Evolutionary conservation across 148 eudicot genomes (phyloP).

Genomic region (Agrostemma githago): DNA sequence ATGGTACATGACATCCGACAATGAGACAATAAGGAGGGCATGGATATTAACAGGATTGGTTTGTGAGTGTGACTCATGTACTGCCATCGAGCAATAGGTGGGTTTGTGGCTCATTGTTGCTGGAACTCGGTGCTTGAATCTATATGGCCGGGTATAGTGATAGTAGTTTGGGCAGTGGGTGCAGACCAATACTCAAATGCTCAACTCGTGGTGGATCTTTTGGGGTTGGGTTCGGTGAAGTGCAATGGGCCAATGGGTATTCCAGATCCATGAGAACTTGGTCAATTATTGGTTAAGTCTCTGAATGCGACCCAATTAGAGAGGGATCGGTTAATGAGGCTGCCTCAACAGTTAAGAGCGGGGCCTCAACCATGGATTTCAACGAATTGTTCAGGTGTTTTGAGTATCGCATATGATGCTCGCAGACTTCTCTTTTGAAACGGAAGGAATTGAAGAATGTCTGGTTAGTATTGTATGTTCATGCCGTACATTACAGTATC

Average conservation of each 20-base stretch:
- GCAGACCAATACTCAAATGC: constrained; percentile 33
- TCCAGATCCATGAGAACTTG: constrained; percentile 25
- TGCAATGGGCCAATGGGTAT: constrained; percentile 9
- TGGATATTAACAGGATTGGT: neutral
- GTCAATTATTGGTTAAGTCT: constrained; percentile 14
- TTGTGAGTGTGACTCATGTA: constrained; percentile 8
- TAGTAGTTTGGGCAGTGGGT: constrained; percentile 37
- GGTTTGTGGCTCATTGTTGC: constrained; percentile 48
- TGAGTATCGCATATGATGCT: neutral
- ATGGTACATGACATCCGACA: constrained; percentile 24
- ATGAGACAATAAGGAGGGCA: neutral
- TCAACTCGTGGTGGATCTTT: constrained; percentile 24
- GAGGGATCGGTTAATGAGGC: constrained; percentile 17
- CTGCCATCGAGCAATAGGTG: constrained; percentile 27
- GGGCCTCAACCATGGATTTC: constrained; percentile 17
- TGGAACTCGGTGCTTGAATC: constrained; percentile 50
- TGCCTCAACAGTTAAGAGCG: constrained; percentile 10
- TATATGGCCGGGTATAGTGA: constrained; percentile 29
- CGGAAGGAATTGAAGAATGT: neutral
- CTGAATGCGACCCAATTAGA: neutral
- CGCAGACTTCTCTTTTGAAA: too few species aligned
- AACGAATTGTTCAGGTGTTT: constrained; percentile 9
- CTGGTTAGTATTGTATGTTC: neutral
- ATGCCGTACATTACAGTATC: neutral
- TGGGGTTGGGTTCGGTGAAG: constrained; percentile 21